Evolutionary conservation across 2,329 filamentous ascomycete species (phyloP).

Genomic region (Botrytis paeoniae): DNA sequence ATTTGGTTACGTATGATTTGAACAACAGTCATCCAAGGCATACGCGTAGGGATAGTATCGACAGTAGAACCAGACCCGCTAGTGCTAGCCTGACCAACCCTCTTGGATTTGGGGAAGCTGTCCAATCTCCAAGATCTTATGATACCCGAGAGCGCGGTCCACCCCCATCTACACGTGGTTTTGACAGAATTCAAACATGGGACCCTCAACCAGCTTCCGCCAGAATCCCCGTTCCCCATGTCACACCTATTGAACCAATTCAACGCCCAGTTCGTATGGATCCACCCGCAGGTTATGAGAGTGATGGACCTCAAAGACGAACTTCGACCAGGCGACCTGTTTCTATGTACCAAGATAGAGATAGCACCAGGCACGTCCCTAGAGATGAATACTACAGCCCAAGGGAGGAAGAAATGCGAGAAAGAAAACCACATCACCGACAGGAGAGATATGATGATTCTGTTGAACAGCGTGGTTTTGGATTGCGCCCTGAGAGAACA

Average conservation of each 20-base stretch:
- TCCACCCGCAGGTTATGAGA: constrained; percentile 26
- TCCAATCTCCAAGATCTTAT: constrained; percentile 35
- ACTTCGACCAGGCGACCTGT: constrained; percentile 33
- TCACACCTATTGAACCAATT: constrained; percentile 34
- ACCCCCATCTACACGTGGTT: constrained; percentile 66
- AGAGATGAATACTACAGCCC: constrained; percentile 37
- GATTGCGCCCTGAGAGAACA: constrained; percentile 27
- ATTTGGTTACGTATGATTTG: constrained; percentile 60
- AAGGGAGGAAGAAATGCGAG: constrained; percentile 31
- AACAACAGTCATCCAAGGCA: constrained; percentile 46
- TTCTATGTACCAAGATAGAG: constrained; percentile 34
- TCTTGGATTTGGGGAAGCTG: constrained; percentile 30
- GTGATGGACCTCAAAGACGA: constrained; percentile 38
- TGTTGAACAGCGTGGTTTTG: constrained; percentile 30
- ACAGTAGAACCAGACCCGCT: constrained; percentile 39
- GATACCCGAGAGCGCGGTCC: constrained; percentile 49
- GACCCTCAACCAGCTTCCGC: constrained; percentile 40
- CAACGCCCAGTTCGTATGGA: constrained; percentile 31
- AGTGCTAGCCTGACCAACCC: constrained; percentile 31
- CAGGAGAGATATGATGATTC: constrained; percentile 34
- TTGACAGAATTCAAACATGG: constrained; percentile 62
- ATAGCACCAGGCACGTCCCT: constrained; percentile 23
- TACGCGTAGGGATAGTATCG: constrained; percentile 53
- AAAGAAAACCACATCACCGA: constrained; percentile 23
- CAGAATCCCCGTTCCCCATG: constrained; percentile 44